These are phyloP conservation scores for Talaromyces marneffei DNA, from an alignment of 2,329 filamentous ascomycete species.

Conservation along the genomic window DNA sequence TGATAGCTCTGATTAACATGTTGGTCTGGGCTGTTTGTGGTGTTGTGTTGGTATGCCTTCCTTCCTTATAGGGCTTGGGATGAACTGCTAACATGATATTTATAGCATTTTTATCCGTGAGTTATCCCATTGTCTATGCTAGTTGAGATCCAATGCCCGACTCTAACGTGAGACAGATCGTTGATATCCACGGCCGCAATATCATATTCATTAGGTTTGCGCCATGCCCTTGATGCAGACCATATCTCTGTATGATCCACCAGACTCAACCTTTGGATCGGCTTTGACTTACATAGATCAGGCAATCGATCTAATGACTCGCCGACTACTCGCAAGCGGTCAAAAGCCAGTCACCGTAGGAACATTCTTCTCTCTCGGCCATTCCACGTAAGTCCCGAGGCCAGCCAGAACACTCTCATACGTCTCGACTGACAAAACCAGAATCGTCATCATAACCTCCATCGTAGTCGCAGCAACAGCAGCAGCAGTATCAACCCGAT, in stretches of 20 bases:
- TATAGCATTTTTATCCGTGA: conserved; percentile 34
- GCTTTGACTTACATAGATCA: conserved; percentile 18
- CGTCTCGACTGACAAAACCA: neutral
- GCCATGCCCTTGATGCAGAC: conserved; percentile 96
- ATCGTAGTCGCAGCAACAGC: conserved; percentile 87
- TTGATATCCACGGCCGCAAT: conserved; percentile 76
- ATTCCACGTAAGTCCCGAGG: conserved; percentile 71
- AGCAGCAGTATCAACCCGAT: conserved; percentile 72
- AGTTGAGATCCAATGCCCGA: no score
- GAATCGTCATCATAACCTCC: conserved; percentile 81
- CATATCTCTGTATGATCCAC: conserved; percentile 60
- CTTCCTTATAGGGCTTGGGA: neutral
- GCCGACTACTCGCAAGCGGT: conserved; percentile 76
- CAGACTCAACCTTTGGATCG: neutral
- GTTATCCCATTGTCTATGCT: conserved; percentile 15
- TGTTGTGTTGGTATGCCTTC: conserved; percentile 48
- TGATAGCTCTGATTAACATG: conserved; percentile 50
- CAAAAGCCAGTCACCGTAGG: conserved; percentile 86
- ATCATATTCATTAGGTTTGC: conserved; percentile 80
- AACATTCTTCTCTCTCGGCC: conserved; percentile 88
- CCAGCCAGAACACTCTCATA: neutral
- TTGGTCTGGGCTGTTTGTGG: conserved; percentile 55
- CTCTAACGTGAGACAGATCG: conserved; percentile 30
- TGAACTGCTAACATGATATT: neutral
- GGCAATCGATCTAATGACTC: conserved; percentile 92